A percentile compares a stretch with the other conserved stretches of the same genome.
phyloP scores from a whole-genome alignment of 139 green algal species.

The Chara braunii region DNA sequence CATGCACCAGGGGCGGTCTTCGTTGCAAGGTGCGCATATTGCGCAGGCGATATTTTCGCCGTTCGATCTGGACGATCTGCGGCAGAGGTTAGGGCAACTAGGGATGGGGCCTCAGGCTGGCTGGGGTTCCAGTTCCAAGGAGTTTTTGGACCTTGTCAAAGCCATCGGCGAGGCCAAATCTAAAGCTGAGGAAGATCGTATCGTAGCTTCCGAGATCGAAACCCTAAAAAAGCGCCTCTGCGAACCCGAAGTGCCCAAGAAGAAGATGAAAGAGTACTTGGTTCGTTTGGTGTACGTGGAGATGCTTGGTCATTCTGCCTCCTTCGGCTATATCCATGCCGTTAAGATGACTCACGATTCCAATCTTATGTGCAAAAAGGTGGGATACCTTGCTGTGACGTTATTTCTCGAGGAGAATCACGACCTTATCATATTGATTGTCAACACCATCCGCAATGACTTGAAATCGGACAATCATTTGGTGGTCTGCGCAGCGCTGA shows the following conservation, averaged over 20 bases:
- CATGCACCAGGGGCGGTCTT: no score
- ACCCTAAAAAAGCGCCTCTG: constrained; percentile 57
- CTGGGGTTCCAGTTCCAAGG: constrained; percentile 38
- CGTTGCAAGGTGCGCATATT: no score
- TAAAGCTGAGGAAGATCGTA: constrained; percentile 70
- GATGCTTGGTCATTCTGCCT: constrained; percentile 93
- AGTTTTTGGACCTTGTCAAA: constrained; percentile 57
- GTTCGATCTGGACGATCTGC: no score
- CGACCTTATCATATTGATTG: constrained; percentile 87
- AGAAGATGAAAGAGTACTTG: constrained; percentile 76
- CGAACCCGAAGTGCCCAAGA: constrained; percentile 42
- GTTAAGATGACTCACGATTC: constrained; percentile 60
- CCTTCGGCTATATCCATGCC: constrained; percentile 77
- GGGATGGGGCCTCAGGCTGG: constrained; percentile 17
- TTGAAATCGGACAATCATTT: constrained; percentile 88
- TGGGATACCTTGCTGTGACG: constrained; percentile 79
- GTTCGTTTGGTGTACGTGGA: constrained; percentile 93
- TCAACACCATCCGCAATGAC: constrained; percentile 91
- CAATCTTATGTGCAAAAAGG: constrained; percentile 37
- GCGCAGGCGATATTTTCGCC: no score
- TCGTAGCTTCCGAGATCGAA: constrained; percentile 79
- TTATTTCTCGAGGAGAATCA: constrained; percentile 84
- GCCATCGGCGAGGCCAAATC: constrained; percentile 65
- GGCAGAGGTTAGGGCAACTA: no score
- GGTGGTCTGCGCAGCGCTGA: constrained; percentile 58